phyloP scores from a whole-genome alignment of 345 rosid genomes.

The Acer yangbiense region DNA sequence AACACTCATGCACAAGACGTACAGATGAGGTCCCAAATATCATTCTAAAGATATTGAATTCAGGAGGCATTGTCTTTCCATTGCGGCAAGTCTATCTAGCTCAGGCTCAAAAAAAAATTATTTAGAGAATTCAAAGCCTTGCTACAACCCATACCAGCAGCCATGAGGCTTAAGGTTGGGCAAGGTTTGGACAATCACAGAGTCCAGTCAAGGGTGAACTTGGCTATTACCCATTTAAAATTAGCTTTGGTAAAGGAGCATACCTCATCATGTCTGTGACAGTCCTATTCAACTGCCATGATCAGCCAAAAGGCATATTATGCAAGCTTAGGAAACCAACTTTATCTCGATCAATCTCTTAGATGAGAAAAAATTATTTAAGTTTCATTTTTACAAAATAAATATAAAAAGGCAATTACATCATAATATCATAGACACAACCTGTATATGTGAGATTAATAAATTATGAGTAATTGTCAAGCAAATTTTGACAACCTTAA shows the following conservation, averaged over 20 bases:
- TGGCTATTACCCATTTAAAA: neutral
- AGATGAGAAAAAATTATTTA: slow-evolving; percentile 4
- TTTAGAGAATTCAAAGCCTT: neutral
- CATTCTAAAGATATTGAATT: neutral
- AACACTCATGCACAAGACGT: neutral
- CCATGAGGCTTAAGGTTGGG: neutral
- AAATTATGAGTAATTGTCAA: neutral
- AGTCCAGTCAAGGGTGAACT: neutral
- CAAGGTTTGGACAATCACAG: neutral
- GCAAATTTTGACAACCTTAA: slow-evolving; percentile 3
- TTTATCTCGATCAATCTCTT: neutral
- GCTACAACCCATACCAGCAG: neutral
- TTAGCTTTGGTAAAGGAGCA: neutral
- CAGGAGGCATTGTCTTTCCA: neutral
- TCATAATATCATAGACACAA: neutral
- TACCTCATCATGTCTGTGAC: neutral
- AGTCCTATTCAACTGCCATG: neutral
- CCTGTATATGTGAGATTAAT: neutral
- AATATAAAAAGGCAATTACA: neutral
- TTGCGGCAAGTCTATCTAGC: neutral
- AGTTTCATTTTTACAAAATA: neutral
- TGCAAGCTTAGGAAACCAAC: neutral
- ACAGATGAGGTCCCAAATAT: neutral
- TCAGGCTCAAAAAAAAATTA: neutral
- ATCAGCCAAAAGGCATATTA: neutral